Conservation (phyloP, 441 rosid genomes). For the Pelargonium cotyledonis region DNA sequence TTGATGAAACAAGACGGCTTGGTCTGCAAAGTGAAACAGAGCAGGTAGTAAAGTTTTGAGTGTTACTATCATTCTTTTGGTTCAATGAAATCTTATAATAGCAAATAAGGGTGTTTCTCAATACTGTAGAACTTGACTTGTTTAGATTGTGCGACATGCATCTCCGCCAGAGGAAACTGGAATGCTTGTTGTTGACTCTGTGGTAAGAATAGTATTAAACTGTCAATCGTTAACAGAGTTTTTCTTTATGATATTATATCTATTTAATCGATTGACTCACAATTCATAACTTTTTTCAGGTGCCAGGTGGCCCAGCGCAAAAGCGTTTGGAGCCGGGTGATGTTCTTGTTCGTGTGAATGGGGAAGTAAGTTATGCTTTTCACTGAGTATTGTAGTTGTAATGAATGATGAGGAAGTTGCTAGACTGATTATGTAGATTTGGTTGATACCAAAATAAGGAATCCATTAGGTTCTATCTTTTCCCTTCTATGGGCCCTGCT, state of each 20-base stretch:
- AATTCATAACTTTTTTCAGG: conserved; percentile 39
- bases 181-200: conserved; percentile 90
- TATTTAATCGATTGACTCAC: background rate
- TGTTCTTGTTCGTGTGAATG: conserved; percentile 79
- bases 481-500: background rate
- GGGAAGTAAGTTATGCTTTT: conserved; percentile 52
- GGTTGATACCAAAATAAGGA: conserved; percentile 1
- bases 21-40: conserved; percentile 84
- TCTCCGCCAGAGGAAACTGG: conserved; percentile 78
- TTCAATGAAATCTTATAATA: background rate
- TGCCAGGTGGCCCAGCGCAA: conserved; percentile 91
- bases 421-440: background rate
- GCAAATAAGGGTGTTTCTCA: conserved; percentile 16
- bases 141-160: conserved; percentile 75
- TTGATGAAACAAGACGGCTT: conserved; percentile 89
- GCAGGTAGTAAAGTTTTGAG: conserved; percentile 33
- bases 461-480: background rate
- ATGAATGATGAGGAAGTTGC: background rate
- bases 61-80: background rate
- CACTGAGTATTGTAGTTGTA: background rate
- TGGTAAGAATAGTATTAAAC: conserved; percentile 37
- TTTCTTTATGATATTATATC: background rate
- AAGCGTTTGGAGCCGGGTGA: conserved; percentile 85
- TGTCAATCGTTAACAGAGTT: background rate
- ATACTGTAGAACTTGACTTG: conserved; percentile 17